Evolutionary conservation across 805 yeast species (phyloP), one percentile per base, ranked within the genome.

Genomic region (Lipomyces orientalis): DNA sequence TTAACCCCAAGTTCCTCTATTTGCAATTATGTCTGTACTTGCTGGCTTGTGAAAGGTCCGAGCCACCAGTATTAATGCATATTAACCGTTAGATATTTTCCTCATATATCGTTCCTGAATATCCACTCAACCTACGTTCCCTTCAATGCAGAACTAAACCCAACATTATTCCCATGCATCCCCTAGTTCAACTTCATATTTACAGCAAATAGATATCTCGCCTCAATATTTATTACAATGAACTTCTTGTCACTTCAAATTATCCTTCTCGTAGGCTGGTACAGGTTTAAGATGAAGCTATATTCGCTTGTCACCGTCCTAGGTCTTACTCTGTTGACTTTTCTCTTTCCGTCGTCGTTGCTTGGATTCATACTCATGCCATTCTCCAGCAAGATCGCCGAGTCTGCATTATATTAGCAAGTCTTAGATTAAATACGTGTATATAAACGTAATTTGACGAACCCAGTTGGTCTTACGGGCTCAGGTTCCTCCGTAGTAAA

Each of bases 331-430:
- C 54, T 54, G 56, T 12, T 35, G 55, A 31, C 69, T 56, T 54
- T 62, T 64, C 51, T 62, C 71, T 56, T 74, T 74, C 55, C 79
- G 66, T 66, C 89, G 80, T 73, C 90, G 85, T 79, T 87, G 89
- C 78, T 94, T 93, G 1, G 97, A 95, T 75, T 94, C 99, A 77
- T 90, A 94, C 76, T 94, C 99, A 76, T 94, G 99, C 95, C 98
- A 94, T 77, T 96, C 98, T 2, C 95, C 96, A 64, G 82, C 81
- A 35, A 88, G 78, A n/a, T 82, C 82, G 35, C 82, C 80, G 71
- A 89, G 81, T 56, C 72, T 67, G 43, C n/a, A 9, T 31, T 19
- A 12, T 6, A 19, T n/a, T 31, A 56, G 25, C 16, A 35, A 35
- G 22, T 33, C 35, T 10, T 25, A 52, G 12, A 8, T 52, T 25